Evolutionary conservation across 2,329 filamentous ascomycete species (phyloP), one percentile per base, ranked within the genome.

Genomic region (Talaromyces rugulosus): DNA sequence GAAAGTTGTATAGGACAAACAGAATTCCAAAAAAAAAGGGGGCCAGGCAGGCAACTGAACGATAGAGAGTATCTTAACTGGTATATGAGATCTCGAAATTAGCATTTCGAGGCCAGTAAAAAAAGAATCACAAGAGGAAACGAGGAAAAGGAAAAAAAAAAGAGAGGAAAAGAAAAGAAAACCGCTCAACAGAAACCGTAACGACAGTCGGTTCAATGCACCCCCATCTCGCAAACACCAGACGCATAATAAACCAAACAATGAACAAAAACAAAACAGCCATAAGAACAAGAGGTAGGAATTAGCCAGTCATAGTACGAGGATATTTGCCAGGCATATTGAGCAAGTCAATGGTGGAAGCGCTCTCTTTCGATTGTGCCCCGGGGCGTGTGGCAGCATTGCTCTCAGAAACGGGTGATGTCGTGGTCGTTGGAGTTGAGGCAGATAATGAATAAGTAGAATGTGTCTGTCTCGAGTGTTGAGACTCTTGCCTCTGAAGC

Each of bases 281-380:
- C 27, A 53, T 16, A 8, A 31, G 50, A 31, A 2, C 56, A 34
- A 50, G 18, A 33, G 28, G 7, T 31, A 16, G 14, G 7, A n/a
- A 53, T 53, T 27, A 62, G 40, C 52, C 52, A 28, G 33, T 63
- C 50, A 36, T 40, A 14, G 47, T 40, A 51, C 66, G 72, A 14
- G 74, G 74, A 60, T 68, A 77, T 53, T 71, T 72, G 7, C 74
- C 74, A 2, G 74, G 74, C 47, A 77, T 75, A 36, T 70, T 69
- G 62, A 76, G 65, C 63, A 74, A 64, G 55, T 74, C 74, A 51
- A 75, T 66, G 2, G 72, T 70, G 16, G 68, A 65, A 4, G 68
- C 64, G 27, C 73, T 76, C 59, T 69, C 68, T 62, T 71, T 72
- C 36, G 66, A 63, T 27, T 63, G 62, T 9, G 65, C 62, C 12